Evolutionary conservation across 495 filamentous ascomycete species (phyloP).

Genomic region (Corynascus novoguineensis): DNA sequence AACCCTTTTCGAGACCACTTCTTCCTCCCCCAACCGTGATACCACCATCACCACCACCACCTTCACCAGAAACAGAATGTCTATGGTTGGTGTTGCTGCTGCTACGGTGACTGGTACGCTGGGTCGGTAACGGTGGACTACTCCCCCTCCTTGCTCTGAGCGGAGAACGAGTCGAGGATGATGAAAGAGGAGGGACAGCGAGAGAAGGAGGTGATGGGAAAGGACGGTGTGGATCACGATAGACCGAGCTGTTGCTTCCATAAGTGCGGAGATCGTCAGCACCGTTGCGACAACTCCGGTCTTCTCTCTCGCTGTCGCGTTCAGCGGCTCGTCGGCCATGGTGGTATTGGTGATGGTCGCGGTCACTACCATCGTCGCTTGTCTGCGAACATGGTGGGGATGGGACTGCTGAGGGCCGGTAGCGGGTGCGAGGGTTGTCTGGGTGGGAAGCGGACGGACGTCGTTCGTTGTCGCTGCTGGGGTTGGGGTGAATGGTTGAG

Average conservation of each 20-base stretch:
- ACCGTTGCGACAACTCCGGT: conserved; percentile 5
- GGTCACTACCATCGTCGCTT: neutral
- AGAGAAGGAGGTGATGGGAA: neutral
- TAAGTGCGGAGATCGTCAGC: neutral
- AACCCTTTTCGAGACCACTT: neutral
- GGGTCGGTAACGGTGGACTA: neutral
- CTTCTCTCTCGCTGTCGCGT: conserved; percentile 7
- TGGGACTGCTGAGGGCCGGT: conserved; percentile 1
- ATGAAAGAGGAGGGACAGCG: neutral
- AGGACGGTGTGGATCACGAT: conserved; percentile 5
- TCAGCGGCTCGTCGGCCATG: neutral
- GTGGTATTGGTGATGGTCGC: neutral
- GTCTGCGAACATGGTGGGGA: conserved; percentile 8
- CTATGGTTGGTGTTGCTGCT: neutral
- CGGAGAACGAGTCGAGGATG: neutral
- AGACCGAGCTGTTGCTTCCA: conserved; percentile 12
- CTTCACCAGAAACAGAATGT: neutral
- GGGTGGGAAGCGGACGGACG: neutral
- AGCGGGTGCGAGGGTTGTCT: conserved; percentile 4
- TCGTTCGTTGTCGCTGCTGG: neutral
- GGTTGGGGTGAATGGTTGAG: neutral
- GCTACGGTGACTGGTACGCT: neutral
- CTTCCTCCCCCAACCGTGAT: neutral
- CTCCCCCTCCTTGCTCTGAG: neutral
- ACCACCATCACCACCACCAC: too few relatives aligned